Evolutionary conservation across 2,329 filamentous ascomycete genomes (phyloP).

Genomic region (Annulohypoxylon truncatum): DNA sequence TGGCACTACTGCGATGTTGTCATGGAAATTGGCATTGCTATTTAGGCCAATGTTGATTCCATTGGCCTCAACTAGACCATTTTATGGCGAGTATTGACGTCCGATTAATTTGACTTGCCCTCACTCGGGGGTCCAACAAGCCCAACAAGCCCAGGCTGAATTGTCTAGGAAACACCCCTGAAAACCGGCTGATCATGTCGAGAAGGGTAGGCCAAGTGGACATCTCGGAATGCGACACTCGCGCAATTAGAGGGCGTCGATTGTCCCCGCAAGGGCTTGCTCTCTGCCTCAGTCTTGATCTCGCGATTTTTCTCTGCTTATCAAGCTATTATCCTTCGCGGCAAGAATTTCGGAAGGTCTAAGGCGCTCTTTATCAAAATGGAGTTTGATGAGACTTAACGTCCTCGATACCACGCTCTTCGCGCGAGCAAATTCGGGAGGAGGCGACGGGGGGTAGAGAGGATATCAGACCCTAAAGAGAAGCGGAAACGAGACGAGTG

Average conservation of each 20-base stretch:
- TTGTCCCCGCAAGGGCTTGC: conserved; percentile 22
- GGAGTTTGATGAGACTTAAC: conserved; percentile 50
- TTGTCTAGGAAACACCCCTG: conserved; percentile 56
- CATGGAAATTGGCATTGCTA: conserved; percentile 63
- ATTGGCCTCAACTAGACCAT: conserved; percentile 61
- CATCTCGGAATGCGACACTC: conserved; percentile 63
- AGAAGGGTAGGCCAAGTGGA: conserved; percentile 73
- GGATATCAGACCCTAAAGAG: conserved; percentile 73
- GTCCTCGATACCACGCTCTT: conserved; percentile 63
- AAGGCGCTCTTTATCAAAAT: conserved; percentile 46
- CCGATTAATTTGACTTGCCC: conserved; percentile 68
- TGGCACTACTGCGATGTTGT: conserved; percentile 65
- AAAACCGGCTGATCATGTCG: conserved; percentile 56
- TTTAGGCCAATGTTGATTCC: conserved; percentile 55
- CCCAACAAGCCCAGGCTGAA: conserved; percentile 61
- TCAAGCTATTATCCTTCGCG: not conserved
- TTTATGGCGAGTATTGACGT: conserved; percentile 57
- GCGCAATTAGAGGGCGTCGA: conserved; percentile 51
- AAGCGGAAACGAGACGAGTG: conserved; percentile 70
- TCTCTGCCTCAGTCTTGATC: conserved; percentile 54
- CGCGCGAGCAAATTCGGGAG: conserved; percentile 71
- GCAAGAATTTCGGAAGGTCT: conserved; percentile 31
- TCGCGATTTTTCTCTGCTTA: conserved; percentile 46
- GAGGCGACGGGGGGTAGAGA: conserved; percentile 71
- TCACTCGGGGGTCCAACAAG: conserved; percentile 68